Conservation (phyloP, 768 basidiomycete genomes). For the Suillus plorans region DNA sequence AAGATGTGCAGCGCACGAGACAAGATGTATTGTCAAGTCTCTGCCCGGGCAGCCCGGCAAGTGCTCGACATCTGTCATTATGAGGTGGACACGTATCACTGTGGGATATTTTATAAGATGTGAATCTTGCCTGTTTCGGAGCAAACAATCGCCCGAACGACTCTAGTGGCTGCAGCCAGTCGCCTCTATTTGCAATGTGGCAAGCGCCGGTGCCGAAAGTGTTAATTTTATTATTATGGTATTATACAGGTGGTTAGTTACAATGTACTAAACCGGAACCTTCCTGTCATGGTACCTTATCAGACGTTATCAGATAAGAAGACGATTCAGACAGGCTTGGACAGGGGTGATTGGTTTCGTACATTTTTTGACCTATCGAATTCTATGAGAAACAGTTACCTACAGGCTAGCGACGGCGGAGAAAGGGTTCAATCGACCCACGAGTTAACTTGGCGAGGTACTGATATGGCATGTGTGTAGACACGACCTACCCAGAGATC, state of each 20-base stretch:
- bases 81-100: not conserved
- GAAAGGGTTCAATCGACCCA: not conserved
- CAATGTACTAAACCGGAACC: not conserved
- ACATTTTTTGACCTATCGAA: not conserved
- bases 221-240: no score
- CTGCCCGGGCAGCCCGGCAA: slow-evolving; percentile 39
- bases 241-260: not conserved
- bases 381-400: not conserved
- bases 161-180: no score
- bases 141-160: not conserved
- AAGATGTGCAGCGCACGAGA: slow-evolving; percentile 63
- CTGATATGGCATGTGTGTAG: not conserved
- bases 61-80: slow-evolving; percentile 36
- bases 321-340: no score
- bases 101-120: not conserved
- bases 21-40: slow-evolving; percentile 58
- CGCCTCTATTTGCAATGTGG: not conserved
- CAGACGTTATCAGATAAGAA: not conserved
- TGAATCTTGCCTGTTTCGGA: not conserved
- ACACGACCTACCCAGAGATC: not conserved
- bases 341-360: not conserved
- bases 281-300: not conserved
- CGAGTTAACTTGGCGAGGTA: not conserved
- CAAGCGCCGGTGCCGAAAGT: not conserved
- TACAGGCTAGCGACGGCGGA: not conserved